These are phyloP conservation scores for Rhynchosporium graminicola DNA, from an alignment of 2,329 filamentous ascomycete genomes.

Conservation along the genomic window DNA sequence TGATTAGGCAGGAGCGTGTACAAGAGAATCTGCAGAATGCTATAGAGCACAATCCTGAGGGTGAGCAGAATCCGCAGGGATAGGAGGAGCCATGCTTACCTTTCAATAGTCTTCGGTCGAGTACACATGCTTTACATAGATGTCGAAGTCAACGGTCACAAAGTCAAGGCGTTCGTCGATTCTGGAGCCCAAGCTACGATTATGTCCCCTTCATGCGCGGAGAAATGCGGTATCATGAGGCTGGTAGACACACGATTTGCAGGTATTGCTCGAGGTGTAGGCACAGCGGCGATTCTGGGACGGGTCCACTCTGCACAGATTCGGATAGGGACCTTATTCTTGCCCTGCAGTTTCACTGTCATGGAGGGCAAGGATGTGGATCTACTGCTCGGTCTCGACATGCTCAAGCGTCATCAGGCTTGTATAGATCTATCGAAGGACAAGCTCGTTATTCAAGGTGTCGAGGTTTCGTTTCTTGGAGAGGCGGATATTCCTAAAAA, in stretches of 20 bases:
- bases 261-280: constrained; percentile 89
- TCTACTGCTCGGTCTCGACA: constrained; percentile 88
- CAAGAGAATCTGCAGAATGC: constrained; percentile 96
- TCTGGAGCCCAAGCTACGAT: constrained; percentile 97
- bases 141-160: constrained; percentile 89
- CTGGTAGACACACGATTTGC: constrained; percentile 91
- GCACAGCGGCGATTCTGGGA: constrained; percentile 90
- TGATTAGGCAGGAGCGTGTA: constrained; percentile 91
- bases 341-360: constrained; percentile 96
- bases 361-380: constrained; percentile 99
- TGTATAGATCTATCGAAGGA: constrained; percentile 85
- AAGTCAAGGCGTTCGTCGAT: constrained; percentile 94
- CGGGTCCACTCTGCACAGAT: constrained; percentile 95
- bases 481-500: constrained; percentile 94
- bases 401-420: constrained; percentile 95
- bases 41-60: constrained; percentile 96
- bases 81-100: neutral
- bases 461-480: constrained; percentile 85
- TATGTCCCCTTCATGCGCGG: constrained; percentile 93
- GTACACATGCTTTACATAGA: constrained; percentile 97
- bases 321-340: constrained; percentile 82
- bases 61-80: constrained; percentile 50
- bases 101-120: constrained; percentile 76
- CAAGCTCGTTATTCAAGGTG: constrained; percentile 82
- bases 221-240: constrained; percentile 92